Base-by-base conservation (phyloP, 768 basidiomycete genomes). In the Tricholoma matsutake region DNA sequence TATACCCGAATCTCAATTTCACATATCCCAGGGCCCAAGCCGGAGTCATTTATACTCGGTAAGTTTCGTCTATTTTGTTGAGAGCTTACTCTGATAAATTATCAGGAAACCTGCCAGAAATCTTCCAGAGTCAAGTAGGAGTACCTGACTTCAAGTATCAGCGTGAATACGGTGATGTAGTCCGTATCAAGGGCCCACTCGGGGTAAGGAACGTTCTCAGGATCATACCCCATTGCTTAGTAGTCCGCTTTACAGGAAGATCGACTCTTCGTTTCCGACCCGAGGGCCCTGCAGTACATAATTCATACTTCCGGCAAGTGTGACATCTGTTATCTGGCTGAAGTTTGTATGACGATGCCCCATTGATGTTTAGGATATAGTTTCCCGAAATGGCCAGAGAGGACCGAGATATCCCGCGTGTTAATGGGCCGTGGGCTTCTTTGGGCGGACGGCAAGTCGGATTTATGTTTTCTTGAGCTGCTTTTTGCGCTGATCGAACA, bases 271-370 rank as follows among this genome's bases (percentile, higher is more conserved):
- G 76, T 84, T 57, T 79, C 82, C 29, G 85, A 86, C 60, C 83
- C 82, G 1, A 84, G 84, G 68, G 83, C 84, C 4, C 71, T 86
- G n/a, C 81, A 84, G 63, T 80, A 85, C 64, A 81, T 85, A 28
- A 78, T 80, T 56, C 82, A 85, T 58, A 82, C 83, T 18, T 80
- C 80, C 14, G 79, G 79, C 73, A 39, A n/a, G 66, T 65, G 34
- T 57, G 10, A 20, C 20, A 11, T n/a, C 13, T 56, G n/a, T 28
- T 20, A 37, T 35, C 54, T 58, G 35, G 37, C 34, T 53, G 37
- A 53, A 25, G 47, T 53, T 37, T 63, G 7, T 52, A 25, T 63
- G 9, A 56, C 45, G 58, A 58, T 60, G 31, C 49, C 45, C 45
- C 43, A 55, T 10, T 25, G 62, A 58, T 43, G 34, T 52, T 18